Evolutionary conservation across 177 flowering plant species (phyloP).

Genomic region (Vitis hybrid): DNA sequence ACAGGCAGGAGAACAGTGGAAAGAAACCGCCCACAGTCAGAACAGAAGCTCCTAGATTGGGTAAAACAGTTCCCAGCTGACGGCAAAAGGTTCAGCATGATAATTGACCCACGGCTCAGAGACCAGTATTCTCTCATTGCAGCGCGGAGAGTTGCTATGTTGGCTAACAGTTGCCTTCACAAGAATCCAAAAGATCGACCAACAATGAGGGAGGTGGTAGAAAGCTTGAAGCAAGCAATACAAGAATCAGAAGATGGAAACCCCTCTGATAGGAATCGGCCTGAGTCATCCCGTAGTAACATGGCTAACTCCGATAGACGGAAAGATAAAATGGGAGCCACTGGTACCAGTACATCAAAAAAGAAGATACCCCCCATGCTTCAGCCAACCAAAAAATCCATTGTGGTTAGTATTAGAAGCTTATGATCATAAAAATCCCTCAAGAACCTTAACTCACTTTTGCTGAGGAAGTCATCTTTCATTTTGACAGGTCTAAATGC

Average conservation of each 20-base stretch:
- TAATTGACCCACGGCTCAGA: conserved; percentile 56
- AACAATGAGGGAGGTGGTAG: conserved; percentile 53
- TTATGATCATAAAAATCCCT: no score
- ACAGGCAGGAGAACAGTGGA: conserved; percentile 65
- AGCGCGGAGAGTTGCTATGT: conserved; percentile 53
- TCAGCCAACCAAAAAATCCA: no score
- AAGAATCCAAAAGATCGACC: conserved; percentile 55
- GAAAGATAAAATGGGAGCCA: neutral
- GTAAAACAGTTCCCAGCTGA: conserved; percentile 63
- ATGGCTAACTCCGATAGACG: no score
- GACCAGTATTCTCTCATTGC: conserved; percentile 42
- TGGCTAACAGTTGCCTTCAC: conserved; percentile 60
- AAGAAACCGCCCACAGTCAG: conserved; percentile 45
- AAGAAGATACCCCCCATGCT: neutral
- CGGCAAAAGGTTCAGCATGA: conserved; percentile 52
- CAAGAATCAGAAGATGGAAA: conserved; percentile 30
- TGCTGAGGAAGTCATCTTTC: neutral
- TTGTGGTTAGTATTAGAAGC: no score
- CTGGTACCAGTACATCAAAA: neutral
- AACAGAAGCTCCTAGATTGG: conserved; percentile 74
- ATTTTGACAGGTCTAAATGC: neutral
- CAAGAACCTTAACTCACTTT: no score
- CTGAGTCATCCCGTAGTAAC: conserved; percentile 6
- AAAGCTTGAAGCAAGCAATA: conserved; percentile 43
- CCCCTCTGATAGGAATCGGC: conserved; percentile 11